Percentiles rank a stretch among this genome's conserved stretches.
These are phyloP conservation scores for Melanomma pulvis-pyrius DNA, from an alignment of 495 filamentous ascomycete species.

Conservation along the genomic window DNA sequence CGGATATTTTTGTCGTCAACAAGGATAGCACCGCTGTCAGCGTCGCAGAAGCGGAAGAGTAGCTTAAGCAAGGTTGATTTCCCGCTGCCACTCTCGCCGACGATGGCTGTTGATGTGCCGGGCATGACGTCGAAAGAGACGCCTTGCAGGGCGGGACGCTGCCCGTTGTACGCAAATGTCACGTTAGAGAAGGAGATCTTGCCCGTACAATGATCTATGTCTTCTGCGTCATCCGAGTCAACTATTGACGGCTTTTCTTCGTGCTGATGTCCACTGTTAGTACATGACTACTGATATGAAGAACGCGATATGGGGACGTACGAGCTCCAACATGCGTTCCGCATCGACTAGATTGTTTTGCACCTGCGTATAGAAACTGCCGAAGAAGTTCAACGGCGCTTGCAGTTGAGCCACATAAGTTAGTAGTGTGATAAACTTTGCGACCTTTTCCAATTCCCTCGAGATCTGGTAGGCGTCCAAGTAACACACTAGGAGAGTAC, in stretches of 20 bases:
- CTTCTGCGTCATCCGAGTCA: not conserved
- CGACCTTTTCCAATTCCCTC: slow-evolving; percentile 1
- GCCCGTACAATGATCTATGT: slow-evolving; percentile 2
- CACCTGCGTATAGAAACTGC: slow-evolving; percentile 24
- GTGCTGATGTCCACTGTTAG: not conserved
- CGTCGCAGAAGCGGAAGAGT: slow-evolving; percentile 39
- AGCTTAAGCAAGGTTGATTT: slow-evolving; percentile 37
- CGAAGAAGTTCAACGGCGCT: slow-evolving; percentile 22
- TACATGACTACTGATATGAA: not conserved
- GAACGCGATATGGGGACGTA: no score
- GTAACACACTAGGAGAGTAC: slow-evolving; percentile 2
- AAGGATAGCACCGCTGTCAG: slow-evolving; percentile 14
- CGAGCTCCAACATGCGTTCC: slow-evolving; percentile 16
- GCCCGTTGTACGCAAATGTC: slow-evolving; percentile 26
- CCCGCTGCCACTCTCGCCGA: slow-evolving; percentile 37
- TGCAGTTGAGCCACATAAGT: slow-evolving; percentile 21
- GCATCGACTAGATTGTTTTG: slow-evolving; percentile 25
- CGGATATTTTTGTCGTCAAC: slow-evolving; percentile 27
- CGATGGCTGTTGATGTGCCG: slow-evolving; percentile 34
- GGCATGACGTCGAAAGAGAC: slow-evolving; percentile 27
- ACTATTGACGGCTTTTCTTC: slow-evolving; percentile 14
- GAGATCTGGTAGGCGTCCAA: slow-evolving; percentile 9
- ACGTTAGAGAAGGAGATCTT: slow-evolving; percentile 30
- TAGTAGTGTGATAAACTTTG: slow-evolving; percentile 10
- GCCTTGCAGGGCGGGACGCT: slow-evolving; percentile 14